Evolutionary conservation across 108 stramenopile species (phyloP), one percentile per base, ranked within the genome.

Genomic region (Phaeodactylum tricornutum): DNA sequence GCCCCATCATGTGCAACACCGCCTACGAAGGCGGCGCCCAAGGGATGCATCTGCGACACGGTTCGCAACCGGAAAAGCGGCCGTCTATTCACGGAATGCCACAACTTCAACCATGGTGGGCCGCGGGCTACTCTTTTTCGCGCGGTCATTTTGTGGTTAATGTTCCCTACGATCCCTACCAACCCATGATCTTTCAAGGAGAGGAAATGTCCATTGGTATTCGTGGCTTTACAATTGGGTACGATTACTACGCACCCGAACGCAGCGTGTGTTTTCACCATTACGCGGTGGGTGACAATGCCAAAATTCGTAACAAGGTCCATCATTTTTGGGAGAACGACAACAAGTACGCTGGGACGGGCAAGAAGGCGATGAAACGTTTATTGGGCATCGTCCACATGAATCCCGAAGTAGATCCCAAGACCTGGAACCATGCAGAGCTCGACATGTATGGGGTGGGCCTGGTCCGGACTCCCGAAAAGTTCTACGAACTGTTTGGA

Each of bases 1-100:
- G 81, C 24, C 81, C 86, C 0, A 87, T 87, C 38, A 87, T 83
- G 85, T 95, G 93, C 66, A 90, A 95, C 53, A 83, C 87, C 0
- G 67, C 73, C 42, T 95, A 87, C 41, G 89, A 87, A 44, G 80
- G 79, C 9, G 82, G 81, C 22, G 62, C 62, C 9, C 66, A 79
- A 43, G 85, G 83, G 38, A 57, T 64, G 57, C 87, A 94, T 50
- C 61, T 94, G 47, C 64, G 85, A 12, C 93, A 94, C 59, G 74
- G 74, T 3, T 69, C 79, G 57, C 93, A 94, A 56, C 93, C 93
- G 1, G 93, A 94, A 64, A 45, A 65, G 37, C 45, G 51, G 1
- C 77, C 84, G 6, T 75, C 58, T 14, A 82, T 90, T 41, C 60
- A 50, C 21, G 84, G 72, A 0, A 47, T 55, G 23, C 92, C 96